Evolutionary conservation across 192 early-diverging fungal species (phyloP).

Genomic region (Coemansia sp.): DNA sequence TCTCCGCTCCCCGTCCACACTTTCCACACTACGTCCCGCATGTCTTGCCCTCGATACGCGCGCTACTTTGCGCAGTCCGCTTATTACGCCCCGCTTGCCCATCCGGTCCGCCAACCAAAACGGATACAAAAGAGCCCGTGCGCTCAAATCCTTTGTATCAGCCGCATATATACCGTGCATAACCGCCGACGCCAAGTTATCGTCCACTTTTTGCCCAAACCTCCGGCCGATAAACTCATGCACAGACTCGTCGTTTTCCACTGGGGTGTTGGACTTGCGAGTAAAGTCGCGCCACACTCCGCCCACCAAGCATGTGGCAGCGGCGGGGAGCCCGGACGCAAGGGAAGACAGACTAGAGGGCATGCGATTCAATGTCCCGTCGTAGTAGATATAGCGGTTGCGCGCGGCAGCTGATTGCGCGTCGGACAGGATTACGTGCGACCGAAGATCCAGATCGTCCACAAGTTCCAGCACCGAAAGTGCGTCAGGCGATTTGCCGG

Average conservation of each 20-base stretch:
- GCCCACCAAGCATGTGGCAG: constrained; percentile 61
- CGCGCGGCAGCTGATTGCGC: constrained; percentile 69
- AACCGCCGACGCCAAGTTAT: constrained; percentile 83
- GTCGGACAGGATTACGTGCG: constrained; percentile 59
- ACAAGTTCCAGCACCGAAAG: constrained; percentile 76
- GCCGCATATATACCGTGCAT: constrained; percentile 96
- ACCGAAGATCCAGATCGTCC: constrained; percentile 61
- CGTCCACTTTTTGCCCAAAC: constrained; percentile 71
- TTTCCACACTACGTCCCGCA: constrained; percentile 18
- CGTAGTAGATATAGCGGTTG: constrained; percentile 81
- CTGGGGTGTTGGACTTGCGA: constrained; percentile 9
- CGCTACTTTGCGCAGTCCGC: constrained; percentile 30
- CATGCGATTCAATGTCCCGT: constrained; percentile 69
- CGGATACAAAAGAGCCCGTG: constrained; percentile 69
- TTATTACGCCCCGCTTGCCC: constrained; percentile 26
- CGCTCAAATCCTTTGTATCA: constrained; percentile 72
- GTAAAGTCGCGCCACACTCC: constrained; percentile 37
- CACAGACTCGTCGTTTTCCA: constrained; percentile 76
- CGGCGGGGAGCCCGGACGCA: constrained; percentile 59
- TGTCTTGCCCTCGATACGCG: constrained; percentile 31
- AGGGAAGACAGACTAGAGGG: constrained; percentile 54
- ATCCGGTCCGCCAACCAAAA: constrained; percentile 68
- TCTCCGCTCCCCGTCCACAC: constrained; percentile 22
- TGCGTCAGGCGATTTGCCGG: constrained; percentile 66
- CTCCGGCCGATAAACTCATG: constrained; percentile 76